Conservation (phyloP, 345 rosid genomes). For the Gossypium arboreum region DNA sequence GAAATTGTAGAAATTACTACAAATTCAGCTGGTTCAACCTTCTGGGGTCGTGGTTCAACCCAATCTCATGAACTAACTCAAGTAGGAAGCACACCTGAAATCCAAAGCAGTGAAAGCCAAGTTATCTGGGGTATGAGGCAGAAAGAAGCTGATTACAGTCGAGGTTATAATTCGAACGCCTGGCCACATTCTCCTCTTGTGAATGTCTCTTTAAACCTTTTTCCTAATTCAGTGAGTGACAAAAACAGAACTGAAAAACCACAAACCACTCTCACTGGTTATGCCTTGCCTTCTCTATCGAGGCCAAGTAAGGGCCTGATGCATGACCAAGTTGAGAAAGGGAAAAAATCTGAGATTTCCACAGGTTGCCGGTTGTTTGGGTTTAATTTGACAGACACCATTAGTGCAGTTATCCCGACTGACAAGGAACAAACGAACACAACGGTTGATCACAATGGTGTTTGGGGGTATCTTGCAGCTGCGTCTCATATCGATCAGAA, state of each 20-base stretch:
- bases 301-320: conserved; percentile 24
- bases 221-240: conserved; percentile 24
- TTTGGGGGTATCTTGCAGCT: conserved; percentile 19
- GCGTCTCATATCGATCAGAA: conserved; percentile 33
- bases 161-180: conserved; percentile 24
- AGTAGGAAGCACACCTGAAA: conserved; percentile 34
- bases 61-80: conserved; percentile 36
- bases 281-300: conserved; percentile 17
- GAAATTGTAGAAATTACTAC: conserved; percentile 39
- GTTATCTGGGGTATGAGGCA: conserved; percentile 35
- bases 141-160: conserved; percentile 29
- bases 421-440: conserved; percentile 28
- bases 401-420: conserved; percentile 18
- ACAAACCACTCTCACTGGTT: conserved; percentile 22
- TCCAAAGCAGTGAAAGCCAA: conserved; percentile 42
- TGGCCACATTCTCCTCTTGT: conserved; percentile 26
- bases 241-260: conserved; percentile 19
- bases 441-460: conserved; percentile 19
- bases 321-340: conserved; percentile 32
- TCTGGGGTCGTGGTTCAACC: conserved; percentile 49
- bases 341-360: conserved; percentile 33
- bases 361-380: conserved; percentile 60
- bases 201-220: conserved; percentile 31
- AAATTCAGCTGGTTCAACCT: conserved; percentile 39
- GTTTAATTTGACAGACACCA: conserved; percentile 41